Evolutionary conservation across 257 asterid genomes (phyloP), one percentile per base, ranked within the genome.

Genomic region (Fraxinus cuspidata): DNA sequence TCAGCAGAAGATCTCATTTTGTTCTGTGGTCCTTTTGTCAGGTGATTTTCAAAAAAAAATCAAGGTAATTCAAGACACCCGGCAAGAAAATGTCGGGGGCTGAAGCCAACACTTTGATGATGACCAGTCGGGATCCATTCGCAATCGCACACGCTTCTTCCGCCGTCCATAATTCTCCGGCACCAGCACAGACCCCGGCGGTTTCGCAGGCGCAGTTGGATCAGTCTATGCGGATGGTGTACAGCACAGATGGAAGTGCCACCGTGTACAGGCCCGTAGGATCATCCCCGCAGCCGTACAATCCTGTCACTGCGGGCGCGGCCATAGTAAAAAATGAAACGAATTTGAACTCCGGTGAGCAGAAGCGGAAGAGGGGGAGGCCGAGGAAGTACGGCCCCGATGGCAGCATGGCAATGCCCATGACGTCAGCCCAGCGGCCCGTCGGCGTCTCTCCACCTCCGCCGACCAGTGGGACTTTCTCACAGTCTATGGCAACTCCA

Each of bases 371-470:
- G 83, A 86, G 94, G 76, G 91, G 89, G 3, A 80, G 95, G 32
- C 91, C 91, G 18, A 84, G 89, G 76, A 88, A 86, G 80, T 85
- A 88, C n/a, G 85, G 85, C 2, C 79, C 87, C 1, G 89, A 85
- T 79, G 90, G 87, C 19, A 71, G 85, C 73, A 81, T 86, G 78
- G 68, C 88, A 38, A 38, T 82, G 79, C 58, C 42, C 2, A 32
- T 56, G 77, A 75, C 71, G 27, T 13, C 88, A 28, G 58, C 71
- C 16, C 83, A 65, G 44, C 81, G 80, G 58, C 84, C 85, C 3
- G 64, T 72, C 8, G 75, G 49, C 74, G 63, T 60, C 51, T 69
- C 79, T 34, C 38, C 70, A 74, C 72, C 76, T 71, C 88, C 82
- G 74, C 13, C 75, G 11, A 81, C 32, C 1, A 23, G 19, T 53